A percentile compares a stretch with the other conserved stretches of the same genome.
phyloP scores from a whole-genome alignment of 2,329 filamentous ascomycete genomes.

The Xylariaceae sp. region DNA sequence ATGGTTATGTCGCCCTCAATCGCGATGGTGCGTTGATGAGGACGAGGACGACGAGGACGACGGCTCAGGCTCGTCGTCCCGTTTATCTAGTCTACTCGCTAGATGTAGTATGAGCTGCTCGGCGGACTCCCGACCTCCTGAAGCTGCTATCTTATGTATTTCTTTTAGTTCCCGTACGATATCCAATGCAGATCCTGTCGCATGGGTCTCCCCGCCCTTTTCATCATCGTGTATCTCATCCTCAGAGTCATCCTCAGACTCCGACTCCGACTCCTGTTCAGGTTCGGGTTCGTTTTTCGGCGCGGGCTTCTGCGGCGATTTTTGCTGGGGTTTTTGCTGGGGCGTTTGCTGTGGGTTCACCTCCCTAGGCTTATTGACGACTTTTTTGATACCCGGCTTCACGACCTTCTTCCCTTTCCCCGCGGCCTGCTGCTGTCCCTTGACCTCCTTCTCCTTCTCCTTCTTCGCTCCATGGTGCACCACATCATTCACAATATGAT shows the following conservation, averaged over 20 bases:
- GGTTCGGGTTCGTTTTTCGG: too few species aligned
- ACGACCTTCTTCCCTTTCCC: slow-evolving; percentile 10
- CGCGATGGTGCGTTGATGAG: background rate
- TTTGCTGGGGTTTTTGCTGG: too few species aligned
- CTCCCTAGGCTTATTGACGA: too few species aligned
- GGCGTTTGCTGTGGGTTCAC: too few species aligned
- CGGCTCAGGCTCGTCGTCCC: background rate
- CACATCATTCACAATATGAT: slow-evolving; percentile 17
- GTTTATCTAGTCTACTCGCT: slow-evolving; percentile 12
- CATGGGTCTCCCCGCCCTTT: background rate
- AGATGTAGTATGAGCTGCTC: slow-evolving; percentile 13
- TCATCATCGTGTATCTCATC: too few species aligned
- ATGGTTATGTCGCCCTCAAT: background rate
- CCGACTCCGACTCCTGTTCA: too few species aligned
- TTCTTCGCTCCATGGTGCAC: slow-evolving; percentile 18
- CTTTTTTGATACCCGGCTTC: too few species aligned
- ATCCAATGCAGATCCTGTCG: background rate
- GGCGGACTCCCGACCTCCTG: slow-evolving; percentile 11
- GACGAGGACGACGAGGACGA: too few species aligned
- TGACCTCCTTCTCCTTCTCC: slow-evolving; percentile 12
- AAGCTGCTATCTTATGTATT: slow-evolving; percentile 11
- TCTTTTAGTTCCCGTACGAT: slow-evolving; percentile 14
- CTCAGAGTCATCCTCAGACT: too few species aligned
- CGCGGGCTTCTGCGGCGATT: too few species aligned
- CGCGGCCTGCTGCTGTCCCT: slow-evolving; percentile 7